phyloP scores from a whole-genome alignment of 2,329 filamentous ascomycete genomes.

The Colletotrichum paranaense region DNA sequence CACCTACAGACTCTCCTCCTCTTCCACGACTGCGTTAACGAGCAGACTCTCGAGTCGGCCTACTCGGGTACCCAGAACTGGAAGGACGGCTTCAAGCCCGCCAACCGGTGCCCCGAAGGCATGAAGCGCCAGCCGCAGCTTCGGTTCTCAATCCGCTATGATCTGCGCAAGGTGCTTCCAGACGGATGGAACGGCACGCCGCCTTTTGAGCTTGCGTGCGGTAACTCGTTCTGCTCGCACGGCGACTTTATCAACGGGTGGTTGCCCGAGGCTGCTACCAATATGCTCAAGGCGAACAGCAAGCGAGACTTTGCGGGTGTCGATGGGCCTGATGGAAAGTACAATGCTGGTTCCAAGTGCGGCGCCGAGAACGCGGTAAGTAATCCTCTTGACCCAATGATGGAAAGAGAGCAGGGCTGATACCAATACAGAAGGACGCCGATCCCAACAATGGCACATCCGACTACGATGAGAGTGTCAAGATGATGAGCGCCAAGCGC shows the following conservation, averaged over 20 bases:
- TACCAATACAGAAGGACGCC: slow-evolving; percentile 44
- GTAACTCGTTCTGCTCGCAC: slow-evolving; percentile 54
- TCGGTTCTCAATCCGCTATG: slow-evolving; percentile 59
- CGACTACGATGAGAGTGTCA: slow-evolving; percentile 48
- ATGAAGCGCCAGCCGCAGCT: slow-evolving; percentile 60
- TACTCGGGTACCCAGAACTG: slow-evolving; percentile 37
- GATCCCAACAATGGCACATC: slow-evolving; percentile 53
- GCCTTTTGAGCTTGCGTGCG: slow-evolving; percentile 56
- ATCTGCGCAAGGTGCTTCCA: slow-evolving; percentile 53
- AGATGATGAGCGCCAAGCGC: slow-evolving; percentile 23
- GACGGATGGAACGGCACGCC: slow-evolving; percentile 56
- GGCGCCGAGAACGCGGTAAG: slow-evolving; percentile 43
- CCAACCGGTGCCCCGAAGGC: slow-evolving; percentile 52
- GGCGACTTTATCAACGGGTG: slow-evolving; percentile 62
- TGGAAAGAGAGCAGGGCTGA: background rate
- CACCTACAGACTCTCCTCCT: slow-evolving; percentile 41
- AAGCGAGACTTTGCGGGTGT: slow-evolving; percentile 51
- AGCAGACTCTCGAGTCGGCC: slow-evolving; percentile 38
- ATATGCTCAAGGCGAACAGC: slow-evolving; percentile 51
- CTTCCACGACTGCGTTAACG: slow-evolving; percentile 42
- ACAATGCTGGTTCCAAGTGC: slow-evolving; percentile 37
- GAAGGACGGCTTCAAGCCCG: slow-evolving; percentile 29
- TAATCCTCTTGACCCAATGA: background rate
- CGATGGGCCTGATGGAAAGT: slow-evolving; percentile 43
- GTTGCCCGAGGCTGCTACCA: slow-evolving; percentile 51